A percentile compares a stretch with the other conserved stretches of the same genome.
These are phyloP conservation scores for Hygrocybe coccinea DNA, from an alignment of 768 basidiomycete species.

Conservation along the genomic window DNA sequence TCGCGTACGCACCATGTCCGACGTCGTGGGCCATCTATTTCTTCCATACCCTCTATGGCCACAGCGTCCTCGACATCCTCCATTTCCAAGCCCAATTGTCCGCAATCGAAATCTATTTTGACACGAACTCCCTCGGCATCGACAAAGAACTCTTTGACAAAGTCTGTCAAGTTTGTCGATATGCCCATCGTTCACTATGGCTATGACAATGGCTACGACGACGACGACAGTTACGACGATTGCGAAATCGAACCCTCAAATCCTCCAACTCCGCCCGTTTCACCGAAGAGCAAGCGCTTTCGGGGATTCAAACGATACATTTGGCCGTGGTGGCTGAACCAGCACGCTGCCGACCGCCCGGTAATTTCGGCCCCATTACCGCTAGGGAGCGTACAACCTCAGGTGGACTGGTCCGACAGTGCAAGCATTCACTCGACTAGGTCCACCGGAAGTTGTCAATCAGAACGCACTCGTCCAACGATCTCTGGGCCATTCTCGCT, in stretches of 20 bases:
- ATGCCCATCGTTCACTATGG: constrained; percentile 55
- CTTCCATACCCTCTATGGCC: constrained; percentile 21
- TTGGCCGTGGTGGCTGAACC: constrained; percentile 11
- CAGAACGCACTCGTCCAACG: not conserved
- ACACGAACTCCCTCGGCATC: constrained; percentile 40
- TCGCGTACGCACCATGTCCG: constrained; percentile 22
- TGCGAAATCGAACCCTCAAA: not conserved
- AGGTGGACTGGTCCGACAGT: not conserved
- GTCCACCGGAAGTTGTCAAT: not conserved
- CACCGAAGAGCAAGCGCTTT: not conserved
- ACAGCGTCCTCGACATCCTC: constrained; percentile 7
- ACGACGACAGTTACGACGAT: constrained; percentile 6
- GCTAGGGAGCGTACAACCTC: constrained; percentile 27
- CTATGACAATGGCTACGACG: constrained; percentile 10
- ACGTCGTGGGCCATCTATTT: constrained; percentile 27
- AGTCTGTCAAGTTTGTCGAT: constrained; percentile 70
- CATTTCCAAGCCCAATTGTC: not conserved
- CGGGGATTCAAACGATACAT: constrained; percentile 32
- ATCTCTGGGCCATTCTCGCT: not conserved
- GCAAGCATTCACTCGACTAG: not conserved
- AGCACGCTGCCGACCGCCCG: constrained; percentile 23
- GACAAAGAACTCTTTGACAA: constrained; percentile 29
- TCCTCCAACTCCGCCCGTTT: not conserved
- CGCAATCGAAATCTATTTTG: constrained; percentile 44
- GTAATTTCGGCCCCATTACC: constrained; percentile 45